Conservation (phyloP, 352 stramenopile genomes). For the Globisporangium heterothallicum region DNA sequence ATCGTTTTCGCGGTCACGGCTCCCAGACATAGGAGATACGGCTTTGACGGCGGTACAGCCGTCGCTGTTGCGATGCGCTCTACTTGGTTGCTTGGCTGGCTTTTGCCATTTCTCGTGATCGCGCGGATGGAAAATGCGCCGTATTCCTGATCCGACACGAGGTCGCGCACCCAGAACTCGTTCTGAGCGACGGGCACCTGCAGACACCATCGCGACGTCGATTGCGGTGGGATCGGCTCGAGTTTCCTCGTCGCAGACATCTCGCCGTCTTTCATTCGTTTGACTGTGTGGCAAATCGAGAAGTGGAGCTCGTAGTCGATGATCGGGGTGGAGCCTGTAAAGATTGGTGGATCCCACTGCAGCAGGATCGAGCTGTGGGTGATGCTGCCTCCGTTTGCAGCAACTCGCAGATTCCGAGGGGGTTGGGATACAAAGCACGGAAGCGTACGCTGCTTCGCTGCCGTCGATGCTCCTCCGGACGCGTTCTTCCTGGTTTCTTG, state of each 20-base stretch:
- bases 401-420: conserved; percentile 49
- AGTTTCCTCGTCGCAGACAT: conserved; percentile 1
- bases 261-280: background rate
- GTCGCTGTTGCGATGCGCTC: conserved; percentile 24
- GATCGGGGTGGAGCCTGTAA: conserved; percentile 59
- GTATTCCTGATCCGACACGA: conserved; percentile 49
- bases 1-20: conserved; percentile 58
- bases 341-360: conserved; percentile 62
- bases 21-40: conserved; percentile 42
- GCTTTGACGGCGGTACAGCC: conserved; percentile 28
- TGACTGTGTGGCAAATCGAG: conserved; percentile 15
- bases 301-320: conserved; percentile 63
- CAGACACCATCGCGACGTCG: conserved; percentile 54
- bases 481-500: background rate
- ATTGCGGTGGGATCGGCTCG: conserved; percentile 19
- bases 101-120: conserved; percentile 55
- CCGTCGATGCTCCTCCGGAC: background rate
- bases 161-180: conserved; percentile 26
- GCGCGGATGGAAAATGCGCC: conserved; percentile 35
- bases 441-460: background rate
- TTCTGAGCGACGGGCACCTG: conserved; percentile 39
- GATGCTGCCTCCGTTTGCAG: conserved; percentile 15
- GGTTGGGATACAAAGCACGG: conserved; percentile 56
- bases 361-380: conserved; percentile 41
- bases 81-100: conserved; percentile 38